These are phyloP conservation scores for Linnemannia zychae DNA, from an alignment of 192 early-diverging fungal genomes.

Conservation along the genomic window DNA sequence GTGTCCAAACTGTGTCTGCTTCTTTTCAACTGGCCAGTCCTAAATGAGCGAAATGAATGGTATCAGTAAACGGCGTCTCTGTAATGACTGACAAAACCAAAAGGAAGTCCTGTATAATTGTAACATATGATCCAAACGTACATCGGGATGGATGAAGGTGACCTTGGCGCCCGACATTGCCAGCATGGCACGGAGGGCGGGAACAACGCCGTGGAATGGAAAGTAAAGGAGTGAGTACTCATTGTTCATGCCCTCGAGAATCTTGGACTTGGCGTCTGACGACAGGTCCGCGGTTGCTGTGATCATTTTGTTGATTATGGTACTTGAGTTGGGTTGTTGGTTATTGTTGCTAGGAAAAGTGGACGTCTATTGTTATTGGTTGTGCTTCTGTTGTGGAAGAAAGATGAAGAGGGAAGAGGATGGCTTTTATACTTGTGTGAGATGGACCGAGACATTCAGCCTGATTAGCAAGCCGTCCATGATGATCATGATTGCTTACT, in stretches of 20 bases:
- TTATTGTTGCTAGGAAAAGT: neutral
- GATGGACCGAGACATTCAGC: neutral
- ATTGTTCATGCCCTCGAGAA: slow-evolving; percentile 25
- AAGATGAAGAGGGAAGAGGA: neutral
- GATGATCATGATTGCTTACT: no score
- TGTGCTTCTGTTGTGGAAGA: no score
- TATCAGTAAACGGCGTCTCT: neutral
- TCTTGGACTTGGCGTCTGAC: slow-evolving; percentile 23
- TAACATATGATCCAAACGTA: no score
- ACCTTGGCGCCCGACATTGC: slow-evolving; percentile 31
- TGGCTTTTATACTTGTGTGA: neutral
- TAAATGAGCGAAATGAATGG: neutral
- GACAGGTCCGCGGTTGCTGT: slow-evolving; percentile 30
- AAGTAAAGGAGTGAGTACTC: slow-evolving; percentile 36
- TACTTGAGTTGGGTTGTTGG: neutral
- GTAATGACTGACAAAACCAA: neutral
- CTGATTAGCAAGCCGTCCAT: no score
- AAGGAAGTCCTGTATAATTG: neutral
- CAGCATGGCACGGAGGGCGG: slow-evolving; percentile 39
- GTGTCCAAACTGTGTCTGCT: slow-evolving; percentile 57
- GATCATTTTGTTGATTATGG: neutral
- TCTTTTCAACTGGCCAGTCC: slow-evolving; percentile 58
- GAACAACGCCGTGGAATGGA: slow-evolving; percentile 35
- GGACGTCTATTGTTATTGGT: neutral
- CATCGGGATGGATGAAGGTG: slow-evolving; percentile 19